Base-by-base conservation (phyloP, 2,329 filamentous ascomycete genomes). In the Fusarium virguliforme region DNA sequence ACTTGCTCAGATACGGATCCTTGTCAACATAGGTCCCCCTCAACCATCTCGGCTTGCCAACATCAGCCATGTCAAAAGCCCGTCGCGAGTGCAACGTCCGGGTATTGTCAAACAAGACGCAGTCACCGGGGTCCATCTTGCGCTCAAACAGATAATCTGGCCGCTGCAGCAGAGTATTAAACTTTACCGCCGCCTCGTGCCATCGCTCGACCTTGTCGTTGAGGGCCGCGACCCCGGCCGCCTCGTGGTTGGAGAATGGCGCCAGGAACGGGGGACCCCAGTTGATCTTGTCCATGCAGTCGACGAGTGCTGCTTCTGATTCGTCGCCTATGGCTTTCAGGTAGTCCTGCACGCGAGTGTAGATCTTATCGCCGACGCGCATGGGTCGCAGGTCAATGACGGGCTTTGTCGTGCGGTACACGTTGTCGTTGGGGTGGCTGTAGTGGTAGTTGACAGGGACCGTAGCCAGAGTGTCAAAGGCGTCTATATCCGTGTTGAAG, bases 361-460 rank as follows among this genome's bases (percentile, higher is more conserved):
- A 61, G 7, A 55, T 41, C 35, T 26, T 56, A 9, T 61, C 10
- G 5, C 35, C 59, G 2, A 61, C 30, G 3, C 22, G 46, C 24
- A 61, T 37, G 7, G 48, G 28, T 13, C 48, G 48, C 8, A 61
- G 37, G 22, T 60, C 61, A 28, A 64, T 64, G 13, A 64, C 61
- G 3, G 61, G 61, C 34, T 64, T 64, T 1, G 61, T 64, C 4
- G 61, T 64, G 22, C 55, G 61, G 35, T 64, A 64, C 8, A 64
- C 55, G 15, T 60, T 64, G n/a, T 35, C 34, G 32, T 60, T 24
- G 8, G 61, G 61, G 6, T 64, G 61, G 7, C 59, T 64, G 26
- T 60, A 64, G 30, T 64, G 61, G 10, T 64, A 64, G 34, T 64
- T 64, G 43, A 64, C 55, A 18, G 60, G 53, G 15, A 63, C 22